phyloP scores from a whole-genome alignment of 1,139 yeast genomes.

The Meyerozyma smithsonii region DNA sequence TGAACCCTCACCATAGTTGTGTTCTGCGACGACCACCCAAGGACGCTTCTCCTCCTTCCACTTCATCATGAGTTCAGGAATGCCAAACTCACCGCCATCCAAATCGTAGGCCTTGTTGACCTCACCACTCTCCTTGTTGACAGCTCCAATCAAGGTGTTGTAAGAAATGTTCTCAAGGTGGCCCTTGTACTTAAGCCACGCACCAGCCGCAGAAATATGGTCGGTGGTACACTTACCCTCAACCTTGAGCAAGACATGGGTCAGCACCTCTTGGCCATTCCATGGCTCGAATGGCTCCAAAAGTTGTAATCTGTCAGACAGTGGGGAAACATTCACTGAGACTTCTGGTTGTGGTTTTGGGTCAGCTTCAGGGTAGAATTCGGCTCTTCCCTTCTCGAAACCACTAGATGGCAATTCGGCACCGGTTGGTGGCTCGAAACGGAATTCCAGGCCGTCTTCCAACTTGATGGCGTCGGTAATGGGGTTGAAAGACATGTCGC shows the following conservation, averaged over 20 bases:
- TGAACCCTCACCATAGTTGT: conserved; percentile 97
- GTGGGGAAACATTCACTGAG: conserved; percentile 68
- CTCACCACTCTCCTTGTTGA: conserved; percentile 93
- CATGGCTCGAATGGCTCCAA: conserved; percentile 86
- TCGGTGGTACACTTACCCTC: conserved; percentile 98
- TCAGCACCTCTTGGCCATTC: conserved; percentile 75
- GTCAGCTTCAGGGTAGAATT: conserved; percentile 78
- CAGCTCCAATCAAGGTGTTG: conserved; percentile 95
- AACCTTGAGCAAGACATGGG: conserved; percentile 78
- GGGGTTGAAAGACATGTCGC: conserved; percentile 87
- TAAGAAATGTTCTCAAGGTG: conserved; percentile 93
- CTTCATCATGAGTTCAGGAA: conserved; percentile 95
- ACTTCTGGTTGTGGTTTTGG: conserved; percentile 74
- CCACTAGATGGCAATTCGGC: conserved; percentile 80
- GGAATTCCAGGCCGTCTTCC: conserved; percentile 65
- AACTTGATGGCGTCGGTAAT: conserved; percentile 66
- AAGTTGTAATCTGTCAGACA: conserved; percentile 63
- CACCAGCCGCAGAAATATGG: conserved; percentile 98
- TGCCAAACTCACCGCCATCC: conserved; percentile 71
- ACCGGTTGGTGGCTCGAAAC: conserved; percentile 67
- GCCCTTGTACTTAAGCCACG: conserved; percentile 98
- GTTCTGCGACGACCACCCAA: conserved; percentile 96
- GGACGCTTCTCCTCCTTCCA: conserved; percentile 85
- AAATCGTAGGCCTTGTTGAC: conserved; percentile 87
- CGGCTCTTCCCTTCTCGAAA: conserved; percentile 74